These are phyloP conservation scores for Arabidopsis arenosa DNA, from an alignment of 345 rosid species.

Conservation along the genomic window DNA sequence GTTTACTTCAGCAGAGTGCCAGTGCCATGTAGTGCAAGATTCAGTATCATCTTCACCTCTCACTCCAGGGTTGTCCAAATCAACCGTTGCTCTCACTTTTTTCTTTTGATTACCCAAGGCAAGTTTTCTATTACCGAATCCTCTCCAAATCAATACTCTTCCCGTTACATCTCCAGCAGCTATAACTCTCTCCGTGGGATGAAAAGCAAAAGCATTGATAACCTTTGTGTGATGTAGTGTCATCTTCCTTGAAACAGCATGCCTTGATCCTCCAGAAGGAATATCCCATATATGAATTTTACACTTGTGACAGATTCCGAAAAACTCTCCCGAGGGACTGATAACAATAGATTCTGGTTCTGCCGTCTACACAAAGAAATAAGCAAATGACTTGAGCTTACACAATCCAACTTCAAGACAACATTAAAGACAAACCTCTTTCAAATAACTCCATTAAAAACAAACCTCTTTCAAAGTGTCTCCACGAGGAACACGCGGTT, in stretches of 20 bases:
- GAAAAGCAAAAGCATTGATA: conserved; percentile 75
- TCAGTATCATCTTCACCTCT: conserved; percentile 93
- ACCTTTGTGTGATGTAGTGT: conserved; percentile 81
- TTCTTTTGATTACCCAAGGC: conserved; percentile 37
- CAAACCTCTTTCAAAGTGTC: conserved; percentile 74
- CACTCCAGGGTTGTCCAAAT: conserved; percentile 83
- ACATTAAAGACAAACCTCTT: neutral
- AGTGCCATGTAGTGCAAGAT: conserved; percentile 83
- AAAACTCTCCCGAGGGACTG: conserved; percentile 66
- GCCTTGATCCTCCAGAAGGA: conserved; percentile 58
- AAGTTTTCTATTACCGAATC: conserved; percentile 67
- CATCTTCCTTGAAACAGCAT: conserved; percentile 56
- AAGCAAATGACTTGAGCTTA: neutral
- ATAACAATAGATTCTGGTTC: conserved; percentile 62
- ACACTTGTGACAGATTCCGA: conserved; percentile 62
- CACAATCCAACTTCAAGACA: conserved; percentile 6
- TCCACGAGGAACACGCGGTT: conserved; percentile 64
- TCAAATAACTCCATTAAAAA: neutral
- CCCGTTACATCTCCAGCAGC: conserved; percentile 95
- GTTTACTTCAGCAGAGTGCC: conserved; percentile 83
- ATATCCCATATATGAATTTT: conserved; percentile 78
- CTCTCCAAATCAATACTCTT: conserved; percentile 92
- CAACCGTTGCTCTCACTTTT: conserved; percentile 39
- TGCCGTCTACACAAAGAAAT: conserved; percentile 57
- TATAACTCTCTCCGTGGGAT: conserved; percentile 75